Evolutionary conservation across 768 basidiomycete species (phyloP), one percentile per base, ranked within the genome.

Genomic region (Butyriboletus loyo): DNA sequence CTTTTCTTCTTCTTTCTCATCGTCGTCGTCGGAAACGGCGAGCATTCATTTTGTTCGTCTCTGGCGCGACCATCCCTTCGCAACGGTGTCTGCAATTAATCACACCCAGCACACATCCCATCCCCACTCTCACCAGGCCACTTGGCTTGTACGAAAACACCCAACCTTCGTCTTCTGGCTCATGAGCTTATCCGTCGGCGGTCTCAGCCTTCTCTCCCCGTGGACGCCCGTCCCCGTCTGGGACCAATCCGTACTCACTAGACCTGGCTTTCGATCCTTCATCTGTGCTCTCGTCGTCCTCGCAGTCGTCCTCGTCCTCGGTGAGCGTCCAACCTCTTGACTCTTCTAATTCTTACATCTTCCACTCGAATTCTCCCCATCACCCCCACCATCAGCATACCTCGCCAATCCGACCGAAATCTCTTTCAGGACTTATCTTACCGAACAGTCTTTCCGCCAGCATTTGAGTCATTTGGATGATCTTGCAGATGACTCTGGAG

Each of bases 401-500:
- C 82, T 95, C 67, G 92, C 93, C 31, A 98, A 98, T 71, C 96
- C 96, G 22, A 85, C 87, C 50, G 94, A 98, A 72, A 85, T 85
- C 42, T 93, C 93, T 7, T 98, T 99, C 72, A 85, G 95, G 47
- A 79, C 92, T 19, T 95, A 92, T 73, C 85, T 98, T 60, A 98
- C 95, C n/a, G 94, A 97, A 66, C 90, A 91, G 65, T 95, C 93
- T 24, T 98, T 99, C 70, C 90, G 95, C 47, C 89, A 91, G 50
- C 94, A 98, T 69, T 81, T 98, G 54, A 90, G 84, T 54, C 86
- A 86, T 50, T 82, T 97, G 62, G 87, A 94, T 61, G 86, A 86
- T 62, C 75, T 73, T 42, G 66, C 73, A 52, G 80, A 84, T 48
- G 85, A 86, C 50, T 72, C 79, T 50, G 40, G 22, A 3, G 15